phyloP scores from a whole-genome alignment of 129 eudicot species.

The Heracleum sosnowskyi region DNA sequence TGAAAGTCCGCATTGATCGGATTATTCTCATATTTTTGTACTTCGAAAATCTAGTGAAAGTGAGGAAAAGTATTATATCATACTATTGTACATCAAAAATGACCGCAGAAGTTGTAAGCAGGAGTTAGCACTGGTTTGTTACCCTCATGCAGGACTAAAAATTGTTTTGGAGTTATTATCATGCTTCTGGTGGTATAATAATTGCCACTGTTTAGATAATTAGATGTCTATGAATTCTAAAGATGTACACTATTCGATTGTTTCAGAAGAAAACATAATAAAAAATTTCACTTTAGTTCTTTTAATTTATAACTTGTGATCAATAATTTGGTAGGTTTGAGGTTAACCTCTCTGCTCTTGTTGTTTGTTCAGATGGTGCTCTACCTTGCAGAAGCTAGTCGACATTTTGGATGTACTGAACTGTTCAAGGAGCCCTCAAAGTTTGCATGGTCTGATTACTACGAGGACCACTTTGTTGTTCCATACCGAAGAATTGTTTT shows the following conservation, averaged over 20 bases:
- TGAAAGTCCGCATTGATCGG: background rate
- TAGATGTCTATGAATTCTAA: background rate
- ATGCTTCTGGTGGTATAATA: background rate
- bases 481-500: conserved; percentile 77
- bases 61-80: background rate
- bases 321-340: background rate
- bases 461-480: conserved; percentile 75
- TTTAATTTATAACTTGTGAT: background rate
- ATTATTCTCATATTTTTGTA: background rate
- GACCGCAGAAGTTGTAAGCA: background rate
- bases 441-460: conserved; percentile 92
- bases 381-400: conserved; percentile 95
- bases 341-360: background rate
- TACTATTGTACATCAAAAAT: background rate
- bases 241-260: background rate
- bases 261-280: background rate
- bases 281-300: background rate
- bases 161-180: background rate
- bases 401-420: conserved; percentile 88
- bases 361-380: conserved; percentile 65
- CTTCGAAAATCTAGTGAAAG: background rate
- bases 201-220: background rate
- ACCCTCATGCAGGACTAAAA: background rate
- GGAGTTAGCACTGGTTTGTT: background rate
- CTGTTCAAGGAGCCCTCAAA: conserved; percentile 97